Evolutionary conservation across 371 early-diverging fungal species (phyloP), one percentile per base, ranked within the genome.

Genomic region (Mortierella sp.): DNA sequence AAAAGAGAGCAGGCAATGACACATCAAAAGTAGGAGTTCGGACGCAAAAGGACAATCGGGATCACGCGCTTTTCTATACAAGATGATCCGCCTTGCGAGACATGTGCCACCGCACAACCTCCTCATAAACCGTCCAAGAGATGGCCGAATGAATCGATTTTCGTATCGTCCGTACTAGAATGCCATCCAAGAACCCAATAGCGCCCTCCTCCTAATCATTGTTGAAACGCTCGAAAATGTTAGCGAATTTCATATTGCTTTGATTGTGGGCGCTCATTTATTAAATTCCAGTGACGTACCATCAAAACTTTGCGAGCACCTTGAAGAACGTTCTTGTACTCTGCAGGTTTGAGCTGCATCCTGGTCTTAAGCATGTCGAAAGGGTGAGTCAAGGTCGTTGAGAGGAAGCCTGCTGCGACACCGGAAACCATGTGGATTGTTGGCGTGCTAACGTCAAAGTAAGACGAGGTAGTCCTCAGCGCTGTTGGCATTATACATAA

Each of bases 41-140:
- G n/a, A n/a, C n/a, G n/a, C 37, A 34, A 34, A 34, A 34, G 37
- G 14, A 34, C 37, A 34, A 34, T 34, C 4, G 37, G 37, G 14
- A 34, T 34, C 14, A n/a, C n/a, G n/a, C n/a, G n/a, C n/a, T 14
- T 34, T 14, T 11, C 37, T 34, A 67, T 24, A 48, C 58, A 26
- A 72, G 32, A 37, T 72, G 61, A 19, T 72, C 62, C 5, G 61
- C 61, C 24, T 66, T 61, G 31, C 72, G 66, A 24, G 66, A 49
- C 30, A 57, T 24, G 48, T 72, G 66, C 72, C 72, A 84, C 48
- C 87, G 83, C 24, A 90, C 82, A 4, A 89, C 76, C 64, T 93
- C 93, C 71, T 98, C 98, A 64, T 97, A 98, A 14, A 97, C 82
- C 1, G 97, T 93, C 94, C 97, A 98, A 11, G 95, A 89, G 44